Conservation (phyloP, 2,329 filamentous ascomycete species). For the Penicillium griseofulvum region DNA sequence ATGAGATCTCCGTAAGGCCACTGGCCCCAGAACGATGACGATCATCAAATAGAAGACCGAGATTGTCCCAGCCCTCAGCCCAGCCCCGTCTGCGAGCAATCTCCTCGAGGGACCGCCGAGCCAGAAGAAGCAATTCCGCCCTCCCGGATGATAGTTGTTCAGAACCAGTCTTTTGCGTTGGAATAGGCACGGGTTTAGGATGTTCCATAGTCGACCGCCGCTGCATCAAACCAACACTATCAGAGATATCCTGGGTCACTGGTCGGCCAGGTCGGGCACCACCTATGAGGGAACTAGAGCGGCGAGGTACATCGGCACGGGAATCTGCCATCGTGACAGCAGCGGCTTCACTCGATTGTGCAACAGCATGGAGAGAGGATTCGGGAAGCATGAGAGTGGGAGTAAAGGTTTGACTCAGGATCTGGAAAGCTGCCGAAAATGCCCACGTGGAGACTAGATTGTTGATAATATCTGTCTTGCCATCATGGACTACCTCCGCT, state of each 20-base stretch:
- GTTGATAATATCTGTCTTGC: slow-evolving; percentile 38
- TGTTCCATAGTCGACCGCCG: slow-evolving; percentile 46
- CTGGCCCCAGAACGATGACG: slow-evolving; percentile 25
- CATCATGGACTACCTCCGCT: slow-evolving; percentile 36
- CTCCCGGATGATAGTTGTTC: slow-evolving; percentile 79
- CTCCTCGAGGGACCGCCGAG: slow-evolving; percentile 73
- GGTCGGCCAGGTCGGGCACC: slow-evolving; percentile 22
- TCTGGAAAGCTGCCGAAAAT: slow-evolving; percentile 44
- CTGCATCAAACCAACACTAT: slow-evolving; percentile 33
- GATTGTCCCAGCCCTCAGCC: slow-evolving; percentile 71
- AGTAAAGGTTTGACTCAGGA: slow-evolving; percentile 43
- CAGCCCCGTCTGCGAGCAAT: slow-evolving; percentile 70
- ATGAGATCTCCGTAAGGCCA: slow-evolving; percentile 36
- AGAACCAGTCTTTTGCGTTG: slow-evolving; percentile 55
- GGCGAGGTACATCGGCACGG: slow-evolving; percentile 34
- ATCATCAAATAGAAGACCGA: slow-evolving; percentile 44
- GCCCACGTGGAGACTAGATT: slow-evolving; percentile 51
- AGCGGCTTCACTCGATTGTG: slow-evolving; percentile 23
- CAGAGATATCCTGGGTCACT: slow-evolving; percentile 33
- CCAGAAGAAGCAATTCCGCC: slow-evolving; percentile 77
- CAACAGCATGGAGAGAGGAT: slow-evolving; percentile 34
- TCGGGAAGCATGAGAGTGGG: slow-evolving; percentile 37
- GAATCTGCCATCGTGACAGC: slow-evolving; percentile 20
- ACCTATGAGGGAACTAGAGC: slow-evolving; percentile 40
- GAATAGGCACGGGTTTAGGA: slow-evolving; percentile 42